A percentile compares a stretch with the other conserved stretches of the same genome.
phyloP scores from a whole-genome alignment of 257 asterid species.

The Petunia secreta region DNA sequence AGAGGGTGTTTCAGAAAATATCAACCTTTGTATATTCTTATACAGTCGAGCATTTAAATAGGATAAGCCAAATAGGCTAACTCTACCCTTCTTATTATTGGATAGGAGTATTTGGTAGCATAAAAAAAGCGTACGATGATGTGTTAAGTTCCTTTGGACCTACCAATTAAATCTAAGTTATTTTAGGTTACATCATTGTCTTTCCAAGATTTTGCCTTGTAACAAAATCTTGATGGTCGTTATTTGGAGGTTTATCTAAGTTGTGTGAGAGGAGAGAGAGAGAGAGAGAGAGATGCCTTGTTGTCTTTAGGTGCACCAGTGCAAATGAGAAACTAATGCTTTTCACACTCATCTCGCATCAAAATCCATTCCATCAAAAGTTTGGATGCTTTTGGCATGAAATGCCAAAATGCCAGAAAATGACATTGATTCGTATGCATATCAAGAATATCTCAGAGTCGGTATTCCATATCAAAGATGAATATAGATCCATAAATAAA shows the following conservation, averaged over 20 bases:
- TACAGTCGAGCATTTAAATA: too few species aligned
- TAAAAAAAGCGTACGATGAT: not conserved
- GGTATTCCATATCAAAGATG: conserved; percentile 19
- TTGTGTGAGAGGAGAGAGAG: conserved; percentile 16
- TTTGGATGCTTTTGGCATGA: conserved; percentile 28
- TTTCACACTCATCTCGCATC: conserved; percentile 62
- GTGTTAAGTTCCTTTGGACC: not conserved
- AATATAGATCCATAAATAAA: conserved; percentile 27
- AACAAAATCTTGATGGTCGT: conserved; percentile 29
- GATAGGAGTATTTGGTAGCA: not conserved
- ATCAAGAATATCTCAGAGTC: conserved; percentile 25
- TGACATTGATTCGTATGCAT: conserved; percentile 44
- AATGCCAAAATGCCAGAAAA: conserved; percentile 35
- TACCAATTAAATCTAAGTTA: not conserved
- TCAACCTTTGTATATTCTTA: not conserved
- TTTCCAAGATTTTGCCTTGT: conserved; percentile 28
- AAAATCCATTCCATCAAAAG: conserved; percentile 21
- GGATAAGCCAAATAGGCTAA: not conserved
- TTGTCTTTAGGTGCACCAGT: not conserved
- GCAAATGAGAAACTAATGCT: conserved; percentile 38
- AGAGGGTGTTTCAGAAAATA: not conserved
- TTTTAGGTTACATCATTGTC: conserved; percentile 29
- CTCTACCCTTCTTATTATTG: not conserved
- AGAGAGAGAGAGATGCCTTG: not conserved
- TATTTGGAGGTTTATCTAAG: conserved; percentile 28